A percentile compares a stretch with the other conserved stretches of the same genome.
Conservation (phyloP, 2,329 filamentous ascomycete species). For the Taxawa tesnikishii region DNA sequence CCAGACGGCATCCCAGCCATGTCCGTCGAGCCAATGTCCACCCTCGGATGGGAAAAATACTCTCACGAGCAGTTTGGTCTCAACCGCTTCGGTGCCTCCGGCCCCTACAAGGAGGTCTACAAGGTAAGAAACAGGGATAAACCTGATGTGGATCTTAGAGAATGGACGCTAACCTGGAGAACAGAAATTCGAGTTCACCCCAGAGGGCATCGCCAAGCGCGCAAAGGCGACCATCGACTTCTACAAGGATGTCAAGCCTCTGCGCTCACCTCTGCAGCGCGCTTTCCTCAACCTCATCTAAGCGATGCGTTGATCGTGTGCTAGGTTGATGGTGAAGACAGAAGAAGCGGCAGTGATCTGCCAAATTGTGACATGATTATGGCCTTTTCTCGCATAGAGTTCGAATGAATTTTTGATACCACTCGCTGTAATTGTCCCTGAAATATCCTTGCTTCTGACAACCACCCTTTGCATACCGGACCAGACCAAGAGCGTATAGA, state of each 20-base stretch:
- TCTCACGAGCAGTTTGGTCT: constrained; percentile 98
- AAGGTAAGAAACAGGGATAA: constrained; percentile 49
- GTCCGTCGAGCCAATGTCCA: constrained; percentile 93
- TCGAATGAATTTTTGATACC: too few relatives aligned
- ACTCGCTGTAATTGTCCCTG: too few relatives aligned
- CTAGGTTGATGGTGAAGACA: too few relatives aligned
- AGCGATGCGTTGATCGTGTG: too few relatives aligned
- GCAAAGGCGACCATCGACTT: constrained; percentile 86
- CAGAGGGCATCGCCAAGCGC: constrained; percentile 92
- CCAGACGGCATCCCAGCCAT: constrained; percentile 88
- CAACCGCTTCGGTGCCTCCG: constrained; percentile 96
- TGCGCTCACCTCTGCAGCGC: constrained; percentile 91
- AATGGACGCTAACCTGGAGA: constrained; percentile 9
- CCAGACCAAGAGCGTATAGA: too few relatives aligned
- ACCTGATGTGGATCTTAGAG: background rate
- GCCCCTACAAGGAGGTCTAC: constrained; percentile 97
- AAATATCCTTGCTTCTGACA: too few relatives aligned
- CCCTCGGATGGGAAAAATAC: constrained; percentile 98
- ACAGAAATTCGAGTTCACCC: constrained; percentile 98
- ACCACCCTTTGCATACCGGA: too few relatives aligned
- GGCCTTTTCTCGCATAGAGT: too few relatives aligned
- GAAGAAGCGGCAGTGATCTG: too few relatives aligned
- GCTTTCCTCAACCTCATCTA: constrained; percentile 97
- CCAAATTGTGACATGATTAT: too few relatives aligned
- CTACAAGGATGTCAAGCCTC: constrained; percentile 82